A percentile compares a stretch with the other conserved stretches of the same genome.
phyloP scores from a whole-genome alignment of 805 yeast genomes.

The Wickerhamomyces mucosus region DNA sequence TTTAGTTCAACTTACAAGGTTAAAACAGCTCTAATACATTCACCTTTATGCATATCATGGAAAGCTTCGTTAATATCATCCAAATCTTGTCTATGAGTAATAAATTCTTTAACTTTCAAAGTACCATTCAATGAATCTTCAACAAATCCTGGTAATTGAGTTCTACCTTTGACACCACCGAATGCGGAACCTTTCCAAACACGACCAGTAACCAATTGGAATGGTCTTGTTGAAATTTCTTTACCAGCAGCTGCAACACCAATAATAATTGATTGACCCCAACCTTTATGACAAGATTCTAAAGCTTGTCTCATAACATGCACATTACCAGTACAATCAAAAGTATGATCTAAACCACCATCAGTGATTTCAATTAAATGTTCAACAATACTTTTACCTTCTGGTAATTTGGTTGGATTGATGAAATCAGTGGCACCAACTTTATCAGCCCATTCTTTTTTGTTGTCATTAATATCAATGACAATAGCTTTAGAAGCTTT shows the following conservation, averaged over 20 bases:
- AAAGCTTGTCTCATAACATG: constrained; percentile 92
- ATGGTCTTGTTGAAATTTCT: constrained; percentile 95
- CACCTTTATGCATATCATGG: constrained; percentile 91
- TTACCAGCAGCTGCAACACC: constrained; percentile 99
- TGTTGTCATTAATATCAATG: constrained; percentile 77
- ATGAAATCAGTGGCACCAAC: constrained; percentile 96
- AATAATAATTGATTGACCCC: constrained; percentile 93
- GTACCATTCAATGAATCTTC: constrained; percentile 74
- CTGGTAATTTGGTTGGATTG: constrained; percentile 71
- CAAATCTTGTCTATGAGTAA: constrained; percentile 81
- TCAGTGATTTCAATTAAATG: constrained; percentile 84
- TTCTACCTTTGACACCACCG: constrained; percentile 97
- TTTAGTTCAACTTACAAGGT: constrained; percentile 33
- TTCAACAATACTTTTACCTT: constrained; percentile 69
- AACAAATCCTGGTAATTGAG: constrained; percentile 87
- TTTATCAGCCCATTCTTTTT: constrained; percentile 75
- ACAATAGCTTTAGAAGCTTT: constrained; percentile 77
- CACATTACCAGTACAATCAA: constrained; percentile 97
- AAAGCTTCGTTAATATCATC: constrained; percentile 79
- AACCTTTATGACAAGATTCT: constrained; percentile 97
- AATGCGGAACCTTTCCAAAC: constrained; percentile 99
- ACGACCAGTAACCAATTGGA: constrained; percentile 98
- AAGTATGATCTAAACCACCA: constrained; percentile 94
- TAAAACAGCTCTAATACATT: constrained; percentile 87
- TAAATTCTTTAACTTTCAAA: constrained; percentile 87